Percentiles rank a stretch among this genome's conserved stretches.
Conservation (phyloP, 208 protist genomes). For the Vickermania ingenoplastis region DNA sequence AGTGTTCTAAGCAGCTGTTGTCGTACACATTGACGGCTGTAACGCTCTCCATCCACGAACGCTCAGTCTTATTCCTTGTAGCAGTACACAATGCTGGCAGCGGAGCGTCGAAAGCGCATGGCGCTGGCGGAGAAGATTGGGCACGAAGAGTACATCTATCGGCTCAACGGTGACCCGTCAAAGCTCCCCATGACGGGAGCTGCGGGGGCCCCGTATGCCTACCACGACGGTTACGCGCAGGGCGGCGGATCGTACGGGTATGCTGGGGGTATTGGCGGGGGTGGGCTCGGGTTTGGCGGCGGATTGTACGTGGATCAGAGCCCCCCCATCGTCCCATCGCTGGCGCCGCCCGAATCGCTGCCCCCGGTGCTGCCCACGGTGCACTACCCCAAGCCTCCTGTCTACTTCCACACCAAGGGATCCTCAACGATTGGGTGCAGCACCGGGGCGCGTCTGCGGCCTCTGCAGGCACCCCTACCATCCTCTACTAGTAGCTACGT, state of each 20-base stretch:
- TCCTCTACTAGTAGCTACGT: background rate
- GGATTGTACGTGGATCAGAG: background rate
- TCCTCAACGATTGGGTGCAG: background rate
- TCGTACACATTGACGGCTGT: too few relatives aligned
- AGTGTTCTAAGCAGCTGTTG: too few relatives aligned
- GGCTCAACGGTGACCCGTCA: conserved; percentile 29
- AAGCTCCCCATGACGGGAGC: conserved; percentile 2
- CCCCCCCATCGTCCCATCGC: background rate
- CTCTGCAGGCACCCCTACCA: background rate
- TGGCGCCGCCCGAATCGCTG: conserved; percentile 3
- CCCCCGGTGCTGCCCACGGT: conserved; percentile 3
- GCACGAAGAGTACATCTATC: conserved; percentile 69
- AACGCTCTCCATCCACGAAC: too few relatives aligned
- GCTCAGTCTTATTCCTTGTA: too few relatives aligned
- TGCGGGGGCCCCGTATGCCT: background rate
- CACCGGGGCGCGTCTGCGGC: background rate
- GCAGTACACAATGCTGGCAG: conserved; percentile 54
- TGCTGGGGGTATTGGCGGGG: conserved; percentile 19
- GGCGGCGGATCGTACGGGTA: conserved; percentile 10
- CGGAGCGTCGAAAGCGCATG: conserved; percentile 42
- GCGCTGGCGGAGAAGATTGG: conserved; percentile 72
- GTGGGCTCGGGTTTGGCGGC: background rate
- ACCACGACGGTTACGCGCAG: background rate
- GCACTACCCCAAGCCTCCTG: background rate
- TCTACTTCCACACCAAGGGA: conserved; percentile 1